A percentile compares a stretch with the other conserved stretches of the same genome.
Evolutionary conservation across 805 yeast species (phyloP).

Genomic region (Phaffomyces antillensis): DNA sequence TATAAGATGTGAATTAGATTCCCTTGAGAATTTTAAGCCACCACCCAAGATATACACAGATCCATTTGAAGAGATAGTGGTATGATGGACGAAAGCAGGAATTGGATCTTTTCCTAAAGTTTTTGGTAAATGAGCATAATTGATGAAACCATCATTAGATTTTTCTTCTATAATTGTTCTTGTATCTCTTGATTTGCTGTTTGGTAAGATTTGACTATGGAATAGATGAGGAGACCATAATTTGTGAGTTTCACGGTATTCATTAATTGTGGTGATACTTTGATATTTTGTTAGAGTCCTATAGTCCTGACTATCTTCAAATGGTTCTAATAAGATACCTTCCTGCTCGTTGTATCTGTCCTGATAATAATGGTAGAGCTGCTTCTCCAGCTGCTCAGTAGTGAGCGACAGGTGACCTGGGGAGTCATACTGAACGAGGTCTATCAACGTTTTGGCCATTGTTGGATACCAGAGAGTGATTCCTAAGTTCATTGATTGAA

Average conservation of each 20-base stretch:
- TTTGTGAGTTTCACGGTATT: constrained; percentile 6
- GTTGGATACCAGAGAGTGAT: no score
- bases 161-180: neutral
- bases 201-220: neutral
- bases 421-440: no score
- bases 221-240: constrained; percentile 8
- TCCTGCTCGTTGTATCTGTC: constrained; percentile 1
- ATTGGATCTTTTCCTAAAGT: constrained; percentile 32
- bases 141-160: constrained; percentile 12
- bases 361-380: constrained; percentile 1
- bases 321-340: neutral
- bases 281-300: no score
- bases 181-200: constrained; percentile 1
- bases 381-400: neutral
- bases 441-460: no score
- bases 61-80: constrained; percentile 32
- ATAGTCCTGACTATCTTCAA: neutral
- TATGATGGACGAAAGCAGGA: constrained; percentile 38
- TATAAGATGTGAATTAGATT: constrained; percentile 19
- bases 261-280: neutral
- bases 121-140: constrained; percentile 24
- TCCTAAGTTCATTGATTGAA: no score
- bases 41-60: constrained; percentile 43
- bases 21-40: constrained; percentile 19
- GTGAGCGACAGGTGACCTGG: no score